Percentiles rank a stretch among this genome's conserved stretches.
These are phyloP conservation scores for Trichophyton schoenleinii DNA, from an alignment of 2,329 filamentous ascomycete genomes.

Conservation along the genomic window DNA sequence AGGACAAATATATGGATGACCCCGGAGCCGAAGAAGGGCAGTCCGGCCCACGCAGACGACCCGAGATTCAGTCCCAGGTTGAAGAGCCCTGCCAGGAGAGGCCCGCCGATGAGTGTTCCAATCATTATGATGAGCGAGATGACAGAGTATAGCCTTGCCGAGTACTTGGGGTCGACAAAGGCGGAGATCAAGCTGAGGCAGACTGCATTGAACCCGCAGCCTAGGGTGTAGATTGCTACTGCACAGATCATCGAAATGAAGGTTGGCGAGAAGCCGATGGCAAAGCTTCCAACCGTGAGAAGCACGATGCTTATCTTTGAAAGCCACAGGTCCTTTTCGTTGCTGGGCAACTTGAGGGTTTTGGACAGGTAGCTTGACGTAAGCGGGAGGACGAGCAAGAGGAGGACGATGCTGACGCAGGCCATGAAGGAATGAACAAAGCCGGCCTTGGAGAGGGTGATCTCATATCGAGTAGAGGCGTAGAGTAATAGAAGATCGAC, in stretches of 20 bases:
- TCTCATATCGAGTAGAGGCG: constrained; percentile 39
- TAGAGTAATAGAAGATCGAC: constrained; percentile 40
- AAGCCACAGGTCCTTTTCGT: constrained; percentile 36
- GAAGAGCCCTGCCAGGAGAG: constrained; percentile 36
- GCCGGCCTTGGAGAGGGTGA: constrained; percentile 35
- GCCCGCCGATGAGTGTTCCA: constrained; percentile 37
- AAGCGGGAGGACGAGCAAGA: constrained; percentile 35
- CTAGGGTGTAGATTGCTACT: constrained; percentile 37
- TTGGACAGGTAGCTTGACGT: constrained; percentile 27
- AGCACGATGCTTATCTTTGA: constrained; percentile 35
- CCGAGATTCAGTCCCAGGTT: constrained; percentile 36
- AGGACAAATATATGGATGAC: constrained; percentile 19
- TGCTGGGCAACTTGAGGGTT: constrained; percentile 19
- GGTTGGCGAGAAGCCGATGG: constrained; percentile 35
- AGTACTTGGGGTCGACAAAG: constrained; percentile 36
- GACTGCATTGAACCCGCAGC: constrained; percentile 37
- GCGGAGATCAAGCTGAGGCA: constrained; percentile 38
- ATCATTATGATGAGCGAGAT: constrained; percentile 38
- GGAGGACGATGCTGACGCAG: constrained; percentile 35
- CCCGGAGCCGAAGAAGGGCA: constrained; percentile 35
- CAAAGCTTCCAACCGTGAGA: constrained; percentile 33
- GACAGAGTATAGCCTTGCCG: constrained; percentile 38
- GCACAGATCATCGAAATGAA: constrained; percentile 33
- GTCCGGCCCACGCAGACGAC: constrained; percentile 33
- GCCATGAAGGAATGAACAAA: constrained; percentile 37